Evolutionary conservation across 768 basidiomycete species (phyloP).

Genomic region (Suillus clintonianus): DNA sequence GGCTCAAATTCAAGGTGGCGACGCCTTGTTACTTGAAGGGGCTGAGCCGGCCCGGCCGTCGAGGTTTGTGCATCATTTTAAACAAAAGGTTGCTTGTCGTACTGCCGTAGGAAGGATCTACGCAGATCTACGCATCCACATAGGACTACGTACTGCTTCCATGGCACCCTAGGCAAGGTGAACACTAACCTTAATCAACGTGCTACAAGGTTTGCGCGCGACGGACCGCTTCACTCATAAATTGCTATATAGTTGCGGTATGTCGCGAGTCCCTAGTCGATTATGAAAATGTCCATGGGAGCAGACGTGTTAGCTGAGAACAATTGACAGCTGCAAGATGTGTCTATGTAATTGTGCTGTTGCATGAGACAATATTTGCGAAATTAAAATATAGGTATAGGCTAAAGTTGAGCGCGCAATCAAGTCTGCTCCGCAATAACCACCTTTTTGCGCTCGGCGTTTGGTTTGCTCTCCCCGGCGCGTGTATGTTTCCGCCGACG

Average conservation of each 20-base stretch:
- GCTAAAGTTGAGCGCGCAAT: conserved; percentile 9
- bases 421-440: conserved; percentile 76
- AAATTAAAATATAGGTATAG: not conserved
- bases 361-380: not conserved
- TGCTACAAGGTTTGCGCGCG: not conserved
- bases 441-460: conserved; percentile 86
- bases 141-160: not conserved
- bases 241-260: not conserved
- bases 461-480: conserved; percentile 83
- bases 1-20: no score
- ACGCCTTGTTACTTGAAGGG: no score
- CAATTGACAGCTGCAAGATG: not conserved
- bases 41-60: no score
- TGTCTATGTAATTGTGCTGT: not conserved
- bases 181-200: not conserved
- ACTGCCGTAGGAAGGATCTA: no score
- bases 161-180: not conserved
- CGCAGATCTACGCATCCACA: no score
- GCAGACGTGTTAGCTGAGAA: no score
- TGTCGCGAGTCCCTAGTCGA: no score
- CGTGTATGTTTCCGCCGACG: conserved; percentile 87
- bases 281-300: no score
- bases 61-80: no score
- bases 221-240: not conserved
- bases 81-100: no score